Evolutionary conservation across 257 asterid genomes (phyloP).

Genomic region (Rauvolfia tetraphylla): DNA sequence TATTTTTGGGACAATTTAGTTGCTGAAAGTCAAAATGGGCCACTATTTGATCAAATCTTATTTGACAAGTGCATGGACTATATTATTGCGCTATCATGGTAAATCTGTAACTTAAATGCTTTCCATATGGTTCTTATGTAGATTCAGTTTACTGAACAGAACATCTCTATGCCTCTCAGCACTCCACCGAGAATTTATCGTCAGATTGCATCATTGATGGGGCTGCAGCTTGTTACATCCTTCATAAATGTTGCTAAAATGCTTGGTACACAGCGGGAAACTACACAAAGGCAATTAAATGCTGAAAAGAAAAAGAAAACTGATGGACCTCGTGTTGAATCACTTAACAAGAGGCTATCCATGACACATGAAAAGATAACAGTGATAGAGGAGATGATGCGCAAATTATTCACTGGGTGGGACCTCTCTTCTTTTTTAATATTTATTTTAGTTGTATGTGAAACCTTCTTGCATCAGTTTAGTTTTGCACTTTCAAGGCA

Average conservation of each 20-base stretch:
- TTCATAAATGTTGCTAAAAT: conserved; percentile 85
- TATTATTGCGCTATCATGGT: conserved; percentile 97
- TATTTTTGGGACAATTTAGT: conserved; percentile 88
- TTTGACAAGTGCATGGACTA: conserved; percentile 94
- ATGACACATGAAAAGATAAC: conserved; percentile 84
- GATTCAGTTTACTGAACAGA: conserved; percentile 23
- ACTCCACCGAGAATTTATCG: conserved; percentile 98
- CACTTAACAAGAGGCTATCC: conserved; percentile 79
- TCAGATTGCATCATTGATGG: conserved; percentile 86
- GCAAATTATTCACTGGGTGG: conserved; percentile 88
- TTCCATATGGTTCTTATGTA: background rate
- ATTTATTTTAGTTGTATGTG: background rate
- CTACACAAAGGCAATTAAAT: conserved; percentile 93
- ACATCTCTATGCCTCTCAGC: conserved; percentile 45
- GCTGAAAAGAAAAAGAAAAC: conserved; percentile 79
- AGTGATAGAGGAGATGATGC: conserved; percentile 88
- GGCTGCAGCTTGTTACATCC: conserved; percentile 96
- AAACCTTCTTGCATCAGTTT: background rate
- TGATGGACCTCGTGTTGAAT: conserved; percentile 88
- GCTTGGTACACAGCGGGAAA: conserved; percentile 84
- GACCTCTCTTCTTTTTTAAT: conserved; percentile 14
- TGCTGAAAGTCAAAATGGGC: conserved; percentile 86
- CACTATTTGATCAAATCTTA: conserved; percentile 78
- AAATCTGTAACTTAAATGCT: conserved; percentile 26
- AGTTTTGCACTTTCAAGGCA: background rate